phyloP scores from a whole-genome alignment of 495 filamentous ascomycete species.

The Penicillium lagena region DNA sequence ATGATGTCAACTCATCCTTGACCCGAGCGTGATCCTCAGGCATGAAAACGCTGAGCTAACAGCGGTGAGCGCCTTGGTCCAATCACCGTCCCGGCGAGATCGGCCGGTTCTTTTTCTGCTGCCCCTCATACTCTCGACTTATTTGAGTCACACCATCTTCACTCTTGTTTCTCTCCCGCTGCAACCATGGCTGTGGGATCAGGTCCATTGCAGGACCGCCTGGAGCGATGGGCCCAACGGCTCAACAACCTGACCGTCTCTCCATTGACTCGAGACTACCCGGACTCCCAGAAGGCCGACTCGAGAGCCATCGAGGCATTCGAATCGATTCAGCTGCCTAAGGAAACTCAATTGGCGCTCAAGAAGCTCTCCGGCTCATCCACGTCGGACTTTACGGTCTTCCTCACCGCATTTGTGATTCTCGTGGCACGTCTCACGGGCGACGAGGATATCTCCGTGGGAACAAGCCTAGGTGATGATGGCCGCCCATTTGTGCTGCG shows the following conservation, averaged over 20 bases:
- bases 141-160: conserved; percentile 8
- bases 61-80: neutral
- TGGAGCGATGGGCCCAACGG: conserved; percentile 42
- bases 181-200: conserved; percentile 33
- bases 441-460: conserved; percentile 46
- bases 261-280: conserved; percentile 45
- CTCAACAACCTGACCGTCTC: conserved; percentile 43
- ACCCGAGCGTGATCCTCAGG: too few relatives aligned
- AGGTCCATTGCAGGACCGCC: conserved; percentile 34
- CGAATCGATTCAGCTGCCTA: conserved; percentile 35
- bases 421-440: conserved; percentile 46
- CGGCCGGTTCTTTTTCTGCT: conserved; percentile 17
- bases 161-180: conserved; percentile 11
- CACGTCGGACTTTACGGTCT: conserved; percentile 37
- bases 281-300: conserved; percentile 32
- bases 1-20: too few relatives aligned
- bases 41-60: too few relatives aligned
- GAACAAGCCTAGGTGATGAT: conserved; percentile 36
- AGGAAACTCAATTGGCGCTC: conserved; percentile 29
- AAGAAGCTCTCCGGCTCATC: conserved; percentile 34
- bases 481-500: conserved; percentile 45
- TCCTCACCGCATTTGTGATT: conserved; percentile 41
- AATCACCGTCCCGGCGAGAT: conserved; percentile 19
- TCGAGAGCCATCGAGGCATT: conserved; percentile 42
- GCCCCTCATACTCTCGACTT: conserved; percentile 17